Evolutionary conservation across 352 stramenopile species (phyloP), one percentile per base, ranked within the genome.

Genomic region (Globisporangium irregulare): DNA sequence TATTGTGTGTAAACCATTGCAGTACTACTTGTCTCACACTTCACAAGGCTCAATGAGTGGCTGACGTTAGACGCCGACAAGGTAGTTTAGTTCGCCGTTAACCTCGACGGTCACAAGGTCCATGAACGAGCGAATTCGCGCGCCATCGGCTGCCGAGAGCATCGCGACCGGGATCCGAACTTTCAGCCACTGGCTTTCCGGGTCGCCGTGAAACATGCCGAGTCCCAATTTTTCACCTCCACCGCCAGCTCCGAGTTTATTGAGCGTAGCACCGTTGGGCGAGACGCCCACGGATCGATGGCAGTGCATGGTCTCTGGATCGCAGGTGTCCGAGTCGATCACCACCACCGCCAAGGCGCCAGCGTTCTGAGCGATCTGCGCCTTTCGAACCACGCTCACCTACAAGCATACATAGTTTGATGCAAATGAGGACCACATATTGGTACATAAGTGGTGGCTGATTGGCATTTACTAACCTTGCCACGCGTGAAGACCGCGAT

Each of bases 401-500:
- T 32, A 32, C 27, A 29, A 29, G 3, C 27, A 32, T 32, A 32
- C 27, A 32, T 32, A 32, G 27, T 32, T 32, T 32, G 27, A 32
- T 32, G 27, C 27, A 32, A 32, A 32, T 32, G 27, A 32, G 27
- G 27, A 32, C 27, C 27, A 32, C 27, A 32, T 2, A 32, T 32
- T 32, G 27, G 27, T 3, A 32, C 27, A 32, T 32, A 32, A 32
- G 27, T 32, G 27, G 27, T 32, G 27, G 4, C 27, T 32, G 27
- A 32, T 32, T 32, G 27, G 3, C 27, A 32, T 32, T 32, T 66
- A 9, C 41, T 41, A 34, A 46, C 66, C 34, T 66, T 62, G 50
- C 66, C 58, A 27, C 66, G 66, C 36, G 51, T 66, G 9, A 71
- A 71, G 32, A 67, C 48, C 3, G 66, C 66, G 50, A 71, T 67